Conservation (phyloP, 768 basidiomycete genomes). For the Kwoniella shandongensis region DNA sequence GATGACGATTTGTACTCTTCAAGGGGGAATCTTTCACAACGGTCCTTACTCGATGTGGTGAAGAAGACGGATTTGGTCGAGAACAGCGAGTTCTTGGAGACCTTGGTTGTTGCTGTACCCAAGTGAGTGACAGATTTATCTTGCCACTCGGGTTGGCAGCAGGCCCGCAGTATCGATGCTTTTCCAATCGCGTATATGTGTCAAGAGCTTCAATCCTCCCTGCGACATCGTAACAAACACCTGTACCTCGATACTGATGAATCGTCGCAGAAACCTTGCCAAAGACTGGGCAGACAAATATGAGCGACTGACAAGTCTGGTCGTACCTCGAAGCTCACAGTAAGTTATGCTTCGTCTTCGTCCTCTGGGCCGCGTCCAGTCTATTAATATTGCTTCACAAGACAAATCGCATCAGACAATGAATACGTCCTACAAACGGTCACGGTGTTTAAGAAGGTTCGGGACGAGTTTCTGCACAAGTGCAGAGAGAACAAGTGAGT, state of each 20-base stretch:
- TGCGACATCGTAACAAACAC: too few species aligned
- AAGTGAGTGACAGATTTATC: slow-evolving; percentile 73
- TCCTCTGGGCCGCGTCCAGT: too few species aligned
- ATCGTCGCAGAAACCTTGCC: slow-evolving; percentile 62
- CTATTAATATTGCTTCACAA: slow-evolving; percentile 46
- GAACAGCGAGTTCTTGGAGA: slow-evolving; percentile 92
- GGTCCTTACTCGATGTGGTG: slow-evolving; percentile 81
- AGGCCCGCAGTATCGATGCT: too few species aligned
- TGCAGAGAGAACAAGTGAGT: slow-evolving; percentile 90
- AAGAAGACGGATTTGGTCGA: slow-evolving; percentile 75
- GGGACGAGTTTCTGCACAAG: slow-evolving; percentile 89
- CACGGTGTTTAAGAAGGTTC: slow-evolving; percentile 83
- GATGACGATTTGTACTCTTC: slow-evolving; percentile 16
- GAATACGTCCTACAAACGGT: slow-evolving; percentile 84
- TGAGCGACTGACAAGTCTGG: slow-evolving; percentile 81
- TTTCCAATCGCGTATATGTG: too few species aligned
- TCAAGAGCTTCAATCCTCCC: too few species aligned
- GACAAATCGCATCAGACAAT: slow-evolving; percentile 76
- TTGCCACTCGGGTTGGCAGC: too few species aligned
- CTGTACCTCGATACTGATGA: too few species aligned
- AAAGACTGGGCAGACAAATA: slow-evolving; percentile 91
- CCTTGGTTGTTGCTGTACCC: slow-evolving; percentile 87
- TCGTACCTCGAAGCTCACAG: slow-evolving; percentile 89
- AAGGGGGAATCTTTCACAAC: slow-evolving; percentile 92
- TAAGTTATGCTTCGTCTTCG: too few species aligned